Base-by-base conservation (phyloP, 768 basidiomycete genomes). In the Boletus subparvulus region DNA sequence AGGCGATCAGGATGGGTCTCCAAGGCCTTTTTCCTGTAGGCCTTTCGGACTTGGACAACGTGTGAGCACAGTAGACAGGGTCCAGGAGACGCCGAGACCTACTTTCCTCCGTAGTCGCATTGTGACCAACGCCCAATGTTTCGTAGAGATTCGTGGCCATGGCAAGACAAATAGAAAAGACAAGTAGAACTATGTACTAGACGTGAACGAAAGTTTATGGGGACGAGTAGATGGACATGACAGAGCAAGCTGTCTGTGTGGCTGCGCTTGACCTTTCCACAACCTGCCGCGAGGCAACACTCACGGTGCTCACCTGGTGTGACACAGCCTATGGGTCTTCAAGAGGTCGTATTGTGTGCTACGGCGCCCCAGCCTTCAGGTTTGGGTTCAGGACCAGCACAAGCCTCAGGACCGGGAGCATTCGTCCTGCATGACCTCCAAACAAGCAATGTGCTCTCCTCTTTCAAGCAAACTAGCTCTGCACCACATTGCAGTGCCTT, bases 401-500 rank as follows among this genome's bases (percentile, higher is more conserved):
- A 77, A 21, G 72, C 64, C 28, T 56, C 78, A 28, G 84, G 84
- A 4, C 72, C 81, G 21, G 91, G 92, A 1, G 72, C 84, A 21
- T 82, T 96, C 50, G 74, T 85, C 30, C 65, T 94, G 3, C 92
- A 95, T 65, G 94, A 97, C 66, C 80, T 96, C 14, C 84, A 89
- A 56, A 90, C 87, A 0, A 86, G 90, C 46, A 77, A 83, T 7
- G 76, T 81, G 4, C 79, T 95, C 41, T 83, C 88, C n/a, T 87
- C 92, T 2, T 95, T 94, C 80, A 96, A 95, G 67, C 93, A 94
- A 59, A 87, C 89, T 3, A 87, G 76, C 59, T 79, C 91, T 21
- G 72, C 76, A 12, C 65, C 77, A 4, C 83, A 88, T 52, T 90
- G 84, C 65, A 85, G 85, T n/a, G 82, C 85, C 8, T 75, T 85